phyloP scores from a whole-genome alignment of 768 basidiomycete genomes.

The Kwoniella sp. region DNA sequence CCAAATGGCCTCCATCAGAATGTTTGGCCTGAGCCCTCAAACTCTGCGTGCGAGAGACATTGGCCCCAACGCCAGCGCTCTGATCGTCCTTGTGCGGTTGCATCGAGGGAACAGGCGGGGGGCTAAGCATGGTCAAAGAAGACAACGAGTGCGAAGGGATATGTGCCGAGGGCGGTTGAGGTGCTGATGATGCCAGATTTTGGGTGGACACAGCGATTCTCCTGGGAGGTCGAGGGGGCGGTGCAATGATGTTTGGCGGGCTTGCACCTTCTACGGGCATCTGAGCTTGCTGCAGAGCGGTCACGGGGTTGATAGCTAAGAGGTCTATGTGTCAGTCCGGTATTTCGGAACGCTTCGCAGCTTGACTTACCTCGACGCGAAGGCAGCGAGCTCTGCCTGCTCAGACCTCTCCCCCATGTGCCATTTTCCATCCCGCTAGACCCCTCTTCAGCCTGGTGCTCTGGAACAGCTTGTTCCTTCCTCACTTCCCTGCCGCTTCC shows the following conservation, averaged over 20 bases:
- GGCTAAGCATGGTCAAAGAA: constrained; percentile 37
- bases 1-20: constrained; percentile 26
- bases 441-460: constrained; percentile 31
- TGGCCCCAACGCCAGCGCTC: constrained; percentile 12
- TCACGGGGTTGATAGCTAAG: neutral
- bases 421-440: constrained; percentile 14
- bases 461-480: constrained; percentile 32
- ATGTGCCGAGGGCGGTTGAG: constrained; percentile 29
- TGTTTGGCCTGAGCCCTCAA: constrained; percentile 45
- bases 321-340: neutral
- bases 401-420: constrained; percentile 36
- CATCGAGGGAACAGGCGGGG: constrained; percentile 1
- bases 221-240: constrained; percentile 45
- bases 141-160: constrained; percentile 42
- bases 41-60: constrained; percentile 49
- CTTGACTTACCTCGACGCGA: constrained; percentile 41
- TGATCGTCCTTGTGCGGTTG: constrained; percentile 3
- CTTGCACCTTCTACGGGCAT: constrained; percentile 5
- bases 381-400: constrained; percentile 49
- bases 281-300: constrained; percentile 2
- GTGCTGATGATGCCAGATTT: constrained; percentile 6
- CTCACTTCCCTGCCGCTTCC: constrained; percentile 36
- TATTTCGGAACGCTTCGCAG: neutral
- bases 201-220: constrained; percentile 25
- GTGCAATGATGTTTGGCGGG: constrained; percentile 20